phyloP scores from a whole-genome alignment of 148 eudicot genomes.

The Persicaria maculosa region DNA sequence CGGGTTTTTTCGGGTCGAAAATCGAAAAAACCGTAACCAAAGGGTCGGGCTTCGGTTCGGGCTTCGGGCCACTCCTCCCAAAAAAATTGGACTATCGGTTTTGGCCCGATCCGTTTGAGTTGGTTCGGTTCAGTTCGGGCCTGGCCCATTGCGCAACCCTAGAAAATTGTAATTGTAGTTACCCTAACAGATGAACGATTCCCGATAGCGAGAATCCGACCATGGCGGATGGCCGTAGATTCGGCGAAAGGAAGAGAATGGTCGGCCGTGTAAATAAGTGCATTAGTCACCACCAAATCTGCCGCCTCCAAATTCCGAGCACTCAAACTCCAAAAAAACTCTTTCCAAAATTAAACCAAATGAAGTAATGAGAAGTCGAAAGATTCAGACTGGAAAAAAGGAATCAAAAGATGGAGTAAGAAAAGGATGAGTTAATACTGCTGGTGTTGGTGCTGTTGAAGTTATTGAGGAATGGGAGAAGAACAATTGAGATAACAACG shows the following conservation, averaged over 20 bases:
- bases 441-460: conserved; percentile 1
- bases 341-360: neutral
- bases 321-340: neutral
- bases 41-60: no score
- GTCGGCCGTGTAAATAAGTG: conserved; percentile 73
- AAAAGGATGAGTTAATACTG: conserved; percentile 1
- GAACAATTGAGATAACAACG: conserved; percentile 21
- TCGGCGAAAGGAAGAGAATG: conserved; percentile 63
- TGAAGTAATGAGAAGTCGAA: neutral
- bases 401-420: neutral
- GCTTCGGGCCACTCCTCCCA: no score
- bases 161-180: neutral
- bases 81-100: no score
- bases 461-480: conserved; percentile 10
- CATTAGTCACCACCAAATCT: conserved; percentile 77
- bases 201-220: conserved; percentile 60
- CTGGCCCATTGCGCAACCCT: no score
- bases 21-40: no score
- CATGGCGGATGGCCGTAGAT: conserved; percentile 60
- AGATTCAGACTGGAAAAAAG: neutral
- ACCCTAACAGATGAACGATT: conserved; percentile 62
- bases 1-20: no score
- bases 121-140: no score
- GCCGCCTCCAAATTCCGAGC: conserved; percentile 30
- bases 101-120: no score